Conservation (phyloP, 768 basidiomycete genomes). For the Chiua virens region DNA sequence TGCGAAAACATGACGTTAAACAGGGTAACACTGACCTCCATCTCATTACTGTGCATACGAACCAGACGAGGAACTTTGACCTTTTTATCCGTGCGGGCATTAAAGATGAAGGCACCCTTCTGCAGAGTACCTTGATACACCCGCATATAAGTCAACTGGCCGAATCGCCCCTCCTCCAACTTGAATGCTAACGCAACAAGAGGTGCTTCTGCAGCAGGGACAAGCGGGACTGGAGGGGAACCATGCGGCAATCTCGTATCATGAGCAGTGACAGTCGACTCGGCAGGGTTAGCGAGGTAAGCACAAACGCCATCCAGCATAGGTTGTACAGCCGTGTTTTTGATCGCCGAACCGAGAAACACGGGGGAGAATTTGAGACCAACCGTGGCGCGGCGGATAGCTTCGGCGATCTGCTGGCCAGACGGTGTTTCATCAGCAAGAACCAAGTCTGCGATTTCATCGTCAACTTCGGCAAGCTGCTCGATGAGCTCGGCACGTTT, state of each 20-base stretch:
- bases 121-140: conserved; percentile 95
- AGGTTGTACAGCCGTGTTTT: conserved; percentile 94
- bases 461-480: conserved; percentile 94
- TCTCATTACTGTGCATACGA: conserved; percentile 97
- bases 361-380: conserved; percentile 92
- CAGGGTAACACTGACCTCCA: conserved; percentile 68
- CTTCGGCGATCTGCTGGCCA: conserved; percentile 70
- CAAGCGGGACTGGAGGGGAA: conserved; percentile 71
- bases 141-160: conserved; percentile 97
- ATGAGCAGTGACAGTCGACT: conserved; percentile 76
- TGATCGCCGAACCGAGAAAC: conserved; percentile 95
- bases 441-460: conserved; percentile 89
- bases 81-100: conserved; percentile 93
- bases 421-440: conserved; percentile 80
- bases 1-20: neutral
- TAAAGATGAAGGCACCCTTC: conserved; percentile 82
- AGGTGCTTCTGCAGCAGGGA: conserved; percentile 82
- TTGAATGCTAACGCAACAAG: conserved; percentile 97
- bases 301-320: conserved; percentile 92
- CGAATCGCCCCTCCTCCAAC: conserved; percentile 95
- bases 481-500: conserved; percentile 94
- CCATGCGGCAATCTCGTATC: conserved; percentile 69
- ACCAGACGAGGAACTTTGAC: conserved; percentile 96
- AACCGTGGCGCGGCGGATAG: conserved; percentile 88
- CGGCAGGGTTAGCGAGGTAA: conserved; percentile 90